phyloP scores from a whole-genome alignment of 768 basidiomycete species.

The Daedaleopsis sinensis region DNA sequence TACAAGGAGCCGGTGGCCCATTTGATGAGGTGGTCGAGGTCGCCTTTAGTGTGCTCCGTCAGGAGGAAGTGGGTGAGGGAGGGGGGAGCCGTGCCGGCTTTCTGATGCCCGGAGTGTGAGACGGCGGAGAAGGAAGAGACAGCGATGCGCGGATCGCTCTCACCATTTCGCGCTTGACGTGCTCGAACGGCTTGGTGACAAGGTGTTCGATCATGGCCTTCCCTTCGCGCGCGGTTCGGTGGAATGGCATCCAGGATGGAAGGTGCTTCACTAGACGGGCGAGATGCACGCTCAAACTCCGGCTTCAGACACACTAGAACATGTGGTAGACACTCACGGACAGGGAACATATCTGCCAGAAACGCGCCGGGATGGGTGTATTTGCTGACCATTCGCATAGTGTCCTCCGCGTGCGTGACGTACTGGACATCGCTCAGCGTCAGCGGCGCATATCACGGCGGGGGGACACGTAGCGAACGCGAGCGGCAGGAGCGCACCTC shows the following conservation, averaged over 20 bases:
- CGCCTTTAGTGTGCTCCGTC: background rate
- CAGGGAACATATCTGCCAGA: constrained; percentile 35
- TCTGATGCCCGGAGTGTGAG: background rate
- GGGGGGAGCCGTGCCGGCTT: constrained; percentile 16
- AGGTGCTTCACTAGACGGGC: constrained; percentile 20
- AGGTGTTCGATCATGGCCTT: constrained; percentile 14
- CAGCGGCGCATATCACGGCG: background rate
- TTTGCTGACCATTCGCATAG: constrained; percentile 33
- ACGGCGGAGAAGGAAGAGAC: too few relatives aligned
- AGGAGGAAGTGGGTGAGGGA: constrained; percentile 22
- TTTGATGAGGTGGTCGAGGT: constrained; percentile 7
- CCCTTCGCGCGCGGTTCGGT: constrained; percentile 20
- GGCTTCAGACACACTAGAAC: too few relatives aligned
- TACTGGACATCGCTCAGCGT: constrained; percentile 27
- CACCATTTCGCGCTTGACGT: constrained; percentile 27
- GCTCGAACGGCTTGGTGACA: constrained; percentile 24
- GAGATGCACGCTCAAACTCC: background rate
- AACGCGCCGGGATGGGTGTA: constrained; percentile 44
- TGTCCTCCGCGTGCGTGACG: constrained; percentile 42
- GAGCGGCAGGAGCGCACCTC: constrained; percentile 2
- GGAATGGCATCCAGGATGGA: constrained; percentile 33
- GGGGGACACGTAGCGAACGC: background rate
- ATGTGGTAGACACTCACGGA: constrained; percentile 3
- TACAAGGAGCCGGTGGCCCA: constrained; percentile 10
- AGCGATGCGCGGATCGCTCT: background rate